Base-by-base conservation (phyloP, 306 rosid genomes). In the Glycyrrhiza uralensis region DNA sequence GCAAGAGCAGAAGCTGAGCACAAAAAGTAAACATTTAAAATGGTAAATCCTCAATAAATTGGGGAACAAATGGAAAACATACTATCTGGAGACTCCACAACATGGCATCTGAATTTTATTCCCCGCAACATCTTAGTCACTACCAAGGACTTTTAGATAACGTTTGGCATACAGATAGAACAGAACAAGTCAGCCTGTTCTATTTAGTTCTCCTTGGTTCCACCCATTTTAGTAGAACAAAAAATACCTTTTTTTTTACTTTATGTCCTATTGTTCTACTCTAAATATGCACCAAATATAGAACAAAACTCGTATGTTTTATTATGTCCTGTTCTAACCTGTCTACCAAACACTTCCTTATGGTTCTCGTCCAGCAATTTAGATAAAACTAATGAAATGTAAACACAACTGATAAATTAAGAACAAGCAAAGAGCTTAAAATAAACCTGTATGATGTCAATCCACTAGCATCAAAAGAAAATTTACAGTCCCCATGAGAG, bases 381-480 rank as follows among this genome's bases (percentile, higher is more conserved):
- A 20, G 28, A 14, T 56, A 72, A 69, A 70, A 41, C 3, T 19
- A 46, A 38, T 15, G 51, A 63, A 72, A 39, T 54, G 26, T 11
- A 71, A 85, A 66, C 11, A 58, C 28, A 57, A 23, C 22, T 68
- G 26, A 76, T 44, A 60, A 73, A 22, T 47, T 51, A 46, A 62
- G 39, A 49, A 30, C 10, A 22, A 15, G 23, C 7, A 65, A 62
- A 51, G 76, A 84, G 72, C 32, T 45, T 42, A 78, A 73, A 57
- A 41, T 6, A 83, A 60, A 94, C 99, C 99, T 94, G 94, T 81
- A 94, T 51, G 88, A 71, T 28, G 99, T 76, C 78, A 92, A 66
- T 46, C 99, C 99, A 82, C 90, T 95, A 59, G 93, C 88, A 85
- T 95, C 99, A 36, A 86, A 88, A 58, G 87, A 80, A 80, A 70